A percentile compares a stretch with the other conserved stretches of the same genome.
Conservation (phyloP, 495 filamentous ascomycete genomes). For the Hypoxylon rickii region DNA sequence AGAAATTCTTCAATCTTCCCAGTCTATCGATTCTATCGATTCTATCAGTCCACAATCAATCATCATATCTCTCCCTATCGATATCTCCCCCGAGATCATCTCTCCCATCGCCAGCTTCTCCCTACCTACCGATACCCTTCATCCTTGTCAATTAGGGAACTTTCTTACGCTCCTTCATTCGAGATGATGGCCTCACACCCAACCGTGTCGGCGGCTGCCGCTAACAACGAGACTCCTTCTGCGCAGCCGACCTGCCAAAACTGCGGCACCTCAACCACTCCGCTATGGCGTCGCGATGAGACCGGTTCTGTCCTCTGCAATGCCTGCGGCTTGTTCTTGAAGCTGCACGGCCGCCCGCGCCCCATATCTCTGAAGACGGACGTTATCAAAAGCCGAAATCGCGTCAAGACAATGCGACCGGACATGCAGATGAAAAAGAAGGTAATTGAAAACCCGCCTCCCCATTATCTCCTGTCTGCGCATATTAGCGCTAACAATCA, state of each 20-base stretch:
- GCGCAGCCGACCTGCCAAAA: slow-evolving; percentile 97
- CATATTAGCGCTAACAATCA: slow-evolving; percentile 14
- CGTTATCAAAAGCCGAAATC: slow-evolving; percentile 98
- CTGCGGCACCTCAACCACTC: slow-evolving; percentile 92
- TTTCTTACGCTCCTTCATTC: slow-evolving; percentile 4
- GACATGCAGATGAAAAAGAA: slow-evolving; percentile 88
- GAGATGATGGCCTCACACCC: slow-evolving; percentile 44
- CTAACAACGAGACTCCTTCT: slow-evolving; percentile 62
- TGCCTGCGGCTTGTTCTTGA: slow-evolving; percentile 94
- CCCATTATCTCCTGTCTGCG: slow-evolving; percentile 6
- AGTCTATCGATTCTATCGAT: slow-evolving; percentile 47
- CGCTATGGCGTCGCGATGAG: slow-evolving; percentile 97
- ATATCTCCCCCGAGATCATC: slow-evolving; percentile 35
- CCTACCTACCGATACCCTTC: slow-evolving; percentile 23
- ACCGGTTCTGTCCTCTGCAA: slow-evolving; percentile 97
- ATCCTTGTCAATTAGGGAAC: background rate
- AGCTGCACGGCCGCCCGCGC: slow-evolving; percentile 89
- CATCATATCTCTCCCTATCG: slow-evolving; percentile 41
- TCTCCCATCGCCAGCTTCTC: slow-evolving; percentile 22
- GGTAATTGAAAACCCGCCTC: slow-evolving; percentile 51
- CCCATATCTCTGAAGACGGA: slow-evolving; percentile 98
- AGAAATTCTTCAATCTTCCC: slow-evolving; percentile 37
- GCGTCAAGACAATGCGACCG: slow-evolving; percentile 81
- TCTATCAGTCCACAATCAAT: slow-evolving; percentile 28
- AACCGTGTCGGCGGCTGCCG: slow-evolving; percentile 34